A percentile compares a stretch with the other conserved stretches of the same genome.
Evolutionary conservation across 2,329 filamentous ascomycete species (phyloP).

Genomic region (Cyanodermella asteris): DNA sequence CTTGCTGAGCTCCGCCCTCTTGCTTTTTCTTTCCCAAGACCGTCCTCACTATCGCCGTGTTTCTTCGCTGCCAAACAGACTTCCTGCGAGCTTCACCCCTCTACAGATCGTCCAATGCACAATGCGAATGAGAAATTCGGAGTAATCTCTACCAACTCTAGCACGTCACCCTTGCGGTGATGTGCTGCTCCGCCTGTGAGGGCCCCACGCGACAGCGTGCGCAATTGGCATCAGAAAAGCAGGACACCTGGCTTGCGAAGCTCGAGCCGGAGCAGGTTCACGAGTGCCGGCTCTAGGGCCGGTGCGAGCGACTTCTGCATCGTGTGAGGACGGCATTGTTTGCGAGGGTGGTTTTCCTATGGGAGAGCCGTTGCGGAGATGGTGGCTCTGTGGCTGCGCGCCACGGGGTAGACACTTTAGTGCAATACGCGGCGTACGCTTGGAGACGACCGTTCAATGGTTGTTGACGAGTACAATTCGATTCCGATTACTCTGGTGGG

Average conservation of each 20-base stretch:
- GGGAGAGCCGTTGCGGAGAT: slow-evolving; percentile 90
- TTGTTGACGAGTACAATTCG: slow-evolving; percentile 50
- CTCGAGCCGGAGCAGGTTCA: too few relatives aligned
- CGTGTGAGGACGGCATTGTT: background rate
- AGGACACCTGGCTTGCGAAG: slow-evolving; percentile 30
- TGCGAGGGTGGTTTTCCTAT: slow-evolving; percentile 39
- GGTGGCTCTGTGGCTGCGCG: slow-evolving; percentile 34
- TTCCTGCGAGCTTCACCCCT: slow-evolving; percentile 4
- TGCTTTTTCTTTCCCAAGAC: slow-evolving; percentile 37
- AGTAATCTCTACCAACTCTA: slow-evolving; percentile 48
- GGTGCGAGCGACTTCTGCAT: background rate
- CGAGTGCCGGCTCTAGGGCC: too few relatives aligned
- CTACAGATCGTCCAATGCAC: slow-evolving; percentile 5
- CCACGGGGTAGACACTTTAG: slow-evolving; percentile 46
- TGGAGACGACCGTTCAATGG: too few relatives aligned
- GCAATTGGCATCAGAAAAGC: slow-evolving; percentile 89
- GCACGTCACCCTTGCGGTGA: slow-evolving; percentile 17
- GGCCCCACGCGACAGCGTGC: slow-evolving; percentile 69
- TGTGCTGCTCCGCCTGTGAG: slow-evolving; percentile 51
- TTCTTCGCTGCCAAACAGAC: slow-evolving; percentile 75
- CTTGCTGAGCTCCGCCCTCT: slow-evolving; percentile 1
- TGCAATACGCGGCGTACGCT: slow-evolving; percentile 90
- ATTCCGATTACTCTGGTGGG: slow-evolving; percentile 84
- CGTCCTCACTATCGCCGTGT: slow-evolving; percentile 81
- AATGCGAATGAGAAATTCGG: slow-evolving; percentile 94